Conservation (phyloP, 2,329 filamentous ascomycete species). For the Colletotrichum sp. region DNA sequence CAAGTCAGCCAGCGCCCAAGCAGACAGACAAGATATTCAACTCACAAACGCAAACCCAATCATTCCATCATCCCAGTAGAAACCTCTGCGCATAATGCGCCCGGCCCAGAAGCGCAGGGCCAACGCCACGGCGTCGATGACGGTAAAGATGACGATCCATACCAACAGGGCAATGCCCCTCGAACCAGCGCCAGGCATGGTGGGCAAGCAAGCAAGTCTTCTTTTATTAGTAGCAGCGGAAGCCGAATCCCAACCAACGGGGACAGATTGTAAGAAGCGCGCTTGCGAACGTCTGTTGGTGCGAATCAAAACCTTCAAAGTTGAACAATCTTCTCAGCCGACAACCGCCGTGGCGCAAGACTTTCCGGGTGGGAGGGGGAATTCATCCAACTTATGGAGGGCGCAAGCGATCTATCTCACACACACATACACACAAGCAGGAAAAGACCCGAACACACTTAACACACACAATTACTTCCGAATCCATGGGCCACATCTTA, state of each 20-base stretch:
- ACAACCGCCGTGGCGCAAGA: neutral
- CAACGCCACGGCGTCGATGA: slow-evolving; percentile 16
- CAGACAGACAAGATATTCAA: neutral
- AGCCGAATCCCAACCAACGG: neutral
- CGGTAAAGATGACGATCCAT: slow-evolving; percentile 22
- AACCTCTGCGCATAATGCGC: slow-evolving; percentile 16
- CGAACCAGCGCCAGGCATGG: slow-evolving; percentile 6
- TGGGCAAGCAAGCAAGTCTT: neutral
- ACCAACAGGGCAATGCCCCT: slow-evolving; percentile 14
- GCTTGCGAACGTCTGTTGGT: neutral
- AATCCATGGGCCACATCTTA: neutral
- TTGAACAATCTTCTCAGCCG: neutral
- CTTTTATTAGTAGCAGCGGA: neutral
- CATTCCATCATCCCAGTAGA: slow-evolving; percentile 25
- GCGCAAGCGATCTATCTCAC: neutral
- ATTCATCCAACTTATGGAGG: slow-evolving; percentile 9
- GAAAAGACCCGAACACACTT: neutral
- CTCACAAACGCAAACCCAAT: slow-evolving; percentile 25
- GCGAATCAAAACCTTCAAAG: neutral
- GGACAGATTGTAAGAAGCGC: neutral
- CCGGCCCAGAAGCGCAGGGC: slow-evolving; percentile 26
- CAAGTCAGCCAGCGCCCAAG: neutral
- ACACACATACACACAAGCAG: neutral
- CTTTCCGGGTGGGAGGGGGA: neutral
- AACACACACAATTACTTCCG: neutral